phyloP scores from a whole-genome alignment of 1,284 basidiomycete genomes.

The Pseudozyma tsukubaensis region DNA sequence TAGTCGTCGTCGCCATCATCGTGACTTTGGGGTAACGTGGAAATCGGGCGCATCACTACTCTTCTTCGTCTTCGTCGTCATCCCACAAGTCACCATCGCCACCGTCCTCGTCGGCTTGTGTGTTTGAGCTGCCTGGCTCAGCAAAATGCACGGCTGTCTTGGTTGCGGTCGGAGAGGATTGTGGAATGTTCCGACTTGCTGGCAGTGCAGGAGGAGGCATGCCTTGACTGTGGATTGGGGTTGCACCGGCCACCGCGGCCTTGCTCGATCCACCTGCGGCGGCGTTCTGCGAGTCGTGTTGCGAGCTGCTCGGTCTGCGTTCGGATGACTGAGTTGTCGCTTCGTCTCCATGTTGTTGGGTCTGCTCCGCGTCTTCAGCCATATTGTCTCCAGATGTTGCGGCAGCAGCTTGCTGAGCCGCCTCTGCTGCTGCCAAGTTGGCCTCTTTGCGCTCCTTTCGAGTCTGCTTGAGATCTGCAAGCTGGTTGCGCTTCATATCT shows the following conservation, averaged over 20 bases:
- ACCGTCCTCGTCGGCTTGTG: constrained; percentile 23
- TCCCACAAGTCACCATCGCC: constrained; percentile 54
- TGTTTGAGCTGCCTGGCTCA: neutral
- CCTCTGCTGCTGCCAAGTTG: constrained; percentile 54
- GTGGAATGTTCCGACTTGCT: constrained; percentile 18
- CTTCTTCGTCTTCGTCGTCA: constrained; percentile 32
- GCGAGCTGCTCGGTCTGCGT: constrained; percentile 39
- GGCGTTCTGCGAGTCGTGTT: constrained; percentile 1
- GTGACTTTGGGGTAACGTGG: too few relatives aligned
- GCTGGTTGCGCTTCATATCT: constrained; percentile 64
- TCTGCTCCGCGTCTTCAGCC: constrained; percentile 10
- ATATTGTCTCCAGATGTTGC: constrained; percentile 22
- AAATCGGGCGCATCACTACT: neutral
- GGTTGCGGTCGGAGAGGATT: constrained; percentile 1
- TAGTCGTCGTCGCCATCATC: too few relatives aligned
- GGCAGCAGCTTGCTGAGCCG: constrained; percentile 35
- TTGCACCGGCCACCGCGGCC: neutral
- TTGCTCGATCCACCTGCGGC: neutral
- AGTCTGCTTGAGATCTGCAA: constrained; percentile 60
- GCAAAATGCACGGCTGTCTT: neutral
- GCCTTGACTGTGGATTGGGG: constrained; percentile 16
- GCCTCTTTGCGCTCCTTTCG: constrained; percentile 60
- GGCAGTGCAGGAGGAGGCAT: constrained; percentile 46
- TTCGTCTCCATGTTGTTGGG: constrained; percentile 7
- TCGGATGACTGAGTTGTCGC: neutral